These are phyloP conservation scores for Penicillium silybi DNA, from an alignment of 495 filamentous ascomycete species.

Conservation along the genomic window DNA sequence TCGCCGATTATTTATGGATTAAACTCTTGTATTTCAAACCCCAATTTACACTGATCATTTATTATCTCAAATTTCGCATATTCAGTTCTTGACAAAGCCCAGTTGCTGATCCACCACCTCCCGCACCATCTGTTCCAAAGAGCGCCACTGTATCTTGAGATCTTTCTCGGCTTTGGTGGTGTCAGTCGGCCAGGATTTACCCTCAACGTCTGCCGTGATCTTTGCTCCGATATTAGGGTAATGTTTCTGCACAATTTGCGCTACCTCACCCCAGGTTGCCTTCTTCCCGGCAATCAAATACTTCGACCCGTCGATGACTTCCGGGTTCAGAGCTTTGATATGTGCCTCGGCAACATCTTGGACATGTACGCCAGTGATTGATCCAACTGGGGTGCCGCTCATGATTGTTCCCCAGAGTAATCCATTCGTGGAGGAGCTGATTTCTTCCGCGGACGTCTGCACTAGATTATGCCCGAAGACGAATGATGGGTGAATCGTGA, in stretches of 20 bases:
- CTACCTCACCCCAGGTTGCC: slow-evolving; percentile 26
- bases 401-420: slow-evolving; percentile 19
- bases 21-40: background rate
- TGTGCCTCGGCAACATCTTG: slow-evolving; percentile 39
- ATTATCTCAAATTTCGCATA: background rate
- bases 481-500: slow-evolving; percentile 27
- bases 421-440: slow-evolving; percentile 15
- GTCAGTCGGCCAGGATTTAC: slow-evolving; percentile 43
- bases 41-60: background rate
- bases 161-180: slow-evolving; percentile 52
- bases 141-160: slow-evolving; percentile 33
- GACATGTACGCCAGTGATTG: slow-evolving; percentile 31
- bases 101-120: slow-evolving; percentile 40
- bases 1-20: no score
- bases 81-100: slow-evolving; percentile 1
- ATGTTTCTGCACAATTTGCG: slow-evolving; percentile 19
- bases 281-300: slow-evolving; percentile 24
- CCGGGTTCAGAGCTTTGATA: slow-evolving; percentile 26
- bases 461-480: slow-evolving; percentile 28
- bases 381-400: slow-evolving; percentile 3
- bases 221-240: slow-evolving; percentile 28
- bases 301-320: slow-evolving; percentile 20
- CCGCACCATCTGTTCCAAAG: slow-evolving; percentile 26
- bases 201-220: slow-evolving; percentile 17
- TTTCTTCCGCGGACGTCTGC: slow-evolving; percentile 23